Conservation (phyloP, 306 rosid species). For the Trifolium pratense region DNA sequence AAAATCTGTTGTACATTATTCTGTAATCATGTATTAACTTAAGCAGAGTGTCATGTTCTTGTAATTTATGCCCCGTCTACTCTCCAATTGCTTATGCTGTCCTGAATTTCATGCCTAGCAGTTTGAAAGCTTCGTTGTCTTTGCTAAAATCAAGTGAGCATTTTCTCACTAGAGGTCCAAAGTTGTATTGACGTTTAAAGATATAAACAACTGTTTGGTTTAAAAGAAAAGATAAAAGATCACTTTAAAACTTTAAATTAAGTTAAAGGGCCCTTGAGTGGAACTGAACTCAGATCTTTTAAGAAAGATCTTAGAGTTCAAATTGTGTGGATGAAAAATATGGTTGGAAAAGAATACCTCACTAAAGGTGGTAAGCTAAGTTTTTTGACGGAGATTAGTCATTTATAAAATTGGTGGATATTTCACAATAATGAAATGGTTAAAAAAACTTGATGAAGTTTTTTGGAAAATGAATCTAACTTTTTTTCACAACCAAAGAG, state of each 20-base stretch:
- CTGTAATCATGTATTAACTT: slow-evolving; percentile 5
- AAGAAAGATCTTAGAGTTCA: too few relatives aligned
- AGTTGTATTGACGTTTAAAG: too few relatives aligned
- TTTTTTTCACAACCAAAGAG: not conserved
- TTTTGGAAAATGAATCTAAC: not conserved
- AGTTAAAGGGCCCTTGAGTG: not conserved
- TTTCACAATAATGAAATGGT: not conserved
- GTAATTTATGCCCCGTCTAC: not conserved
- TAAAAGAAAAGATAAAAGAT: too few relatives aligned
- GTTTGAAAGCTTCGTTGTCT: not conserved
- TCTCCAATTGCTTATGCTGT: slow-evolving; percentile 17
- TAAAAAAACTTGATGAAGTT: too few relatives aligned
- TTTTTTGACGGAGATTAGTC: not conserved
- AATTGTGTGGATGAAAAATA: too few relatives aligned
- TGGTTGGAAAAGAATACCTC: too few relatives aligned
- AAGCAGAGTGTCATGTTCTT: not conserved
- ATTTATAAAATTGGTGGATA: too few relatives aligned
- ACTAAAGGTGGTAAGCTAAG: too few relatives aligned
- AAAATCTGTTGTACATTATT: slow-evolving; percentile 23
- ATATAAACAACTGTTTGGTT: not conserved
- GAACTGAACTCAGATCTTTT: too few relatives aligned
- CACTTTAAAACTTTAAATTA: not conserved
- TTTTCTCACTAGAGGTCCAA: too few relatives aligned
- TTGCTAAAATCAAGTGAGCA: not conserved
- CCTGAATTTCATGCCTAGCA: not conserved